Base-by-base conservation (phyloP, 495 filamentous ascomycete genomes). In the Aspergillus wentii region DNA sequence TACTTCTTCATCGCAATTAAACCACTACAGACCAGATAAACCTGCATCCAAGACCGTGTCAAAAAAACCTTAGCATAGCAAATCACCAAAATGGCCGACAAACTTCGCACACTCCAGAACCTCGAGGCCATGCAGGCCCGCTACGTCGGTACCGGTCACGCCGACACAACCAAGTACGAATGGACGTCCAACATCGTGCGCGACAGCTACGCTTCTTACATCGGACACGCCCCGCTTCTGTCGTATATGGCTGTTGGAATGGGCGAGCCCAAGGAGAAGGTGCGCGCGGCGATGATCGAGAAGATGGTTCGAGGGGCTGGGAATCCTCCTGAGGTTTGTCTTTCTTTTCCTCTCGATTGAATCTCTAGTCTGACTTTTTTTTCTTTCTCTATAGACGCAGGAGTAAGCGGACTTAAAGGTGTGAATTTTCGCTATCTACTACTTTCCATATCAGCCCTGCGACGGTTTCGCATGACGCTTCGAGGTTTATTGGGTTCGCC, bases 101-200 rank as follows among this genome's bases (percentile, higher is more conserved):
- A 98, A 70, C 85, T 97, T 44, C 89, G 94, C 60, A 89, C 89
- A 10, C 84, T 90, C 41, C 94, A 97, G 64, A 92, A 97, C 56
- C 91, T 99, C 52, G 94, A 97, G 66, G 78, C 85, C 44, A 85
- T 97, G 8, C 92, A 98, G 65, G 78, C 88, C 50, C 88, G 89
- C 33, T 94, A 92, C 69, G 71, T 98, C 54, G 92, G 92, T 57
- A 97, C 90, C 8, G 94, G 94, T n/a, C 90, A 96, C 64, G 88
- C 92, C 34, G 92, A 99, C 68, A 97, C 94, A 7, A 96, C 92
- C 11, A 89, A 85, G 55, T 88, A 77, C 79, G 92, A 99, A 69
- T 99, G 91, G 89, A 77, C 80, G 33, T 84, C 82, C 20, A 99
- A 99, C 62, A 83, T 92, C 54, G 74, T 90, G 46, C 85, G 86